Percentiles rank a stretch among this genome's conserved stretches.
phyloP scores from a whole-genome alignment of 495 filamentous ascomycete species.

The Aspergillus ostianus region DNA sequence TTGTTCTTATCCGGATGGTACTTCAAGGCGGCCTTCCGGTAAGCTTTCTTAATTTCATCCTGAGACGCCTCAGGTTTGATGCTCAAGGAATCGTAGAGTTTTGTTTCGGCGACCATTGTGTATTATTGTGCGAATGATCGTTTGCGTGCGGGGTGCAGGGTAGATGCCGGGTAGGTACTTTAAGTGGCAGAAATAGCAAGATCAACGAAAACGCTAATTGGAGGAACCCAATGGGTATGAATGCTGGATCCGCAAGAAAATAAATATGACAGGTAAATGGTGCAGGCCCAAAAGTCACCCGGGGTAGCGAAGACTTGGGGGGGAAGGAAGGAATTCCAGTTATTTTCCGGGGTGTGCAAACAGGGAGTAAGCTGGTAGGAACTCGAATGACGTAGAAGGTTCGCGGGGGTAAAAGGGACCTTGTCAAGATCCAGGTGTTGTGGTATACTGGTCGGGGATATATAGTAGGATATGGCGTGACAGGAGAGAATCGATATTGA shows the following conservation, averaged over 20 bases:
- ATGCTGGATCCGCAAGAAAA: background rate
- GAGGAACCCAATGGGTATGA: slow-evolving; percentile 3
- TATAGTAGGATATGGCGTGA: background rate
- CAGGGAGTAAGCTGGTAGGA: slow-evolving; percentile 9
- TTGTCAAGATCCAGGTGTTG: background rate
- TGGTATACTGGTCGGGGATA: background rate
- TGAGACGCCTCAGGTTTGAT: slow-evolving; percentile 76
- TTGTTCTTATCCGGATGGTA: slow-evolving; percentile 98
- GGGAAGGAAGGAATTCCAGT: background rate
- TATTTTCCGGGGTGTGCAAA: slow-evolving; percentile 1
- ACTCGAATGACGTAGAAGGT: slow-evolving; percentile 46
- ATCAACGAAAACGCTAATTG: slow-evolving; percentile 5
- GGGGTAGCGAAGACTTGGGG: no score
- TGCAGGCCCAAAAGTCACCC: background rate
- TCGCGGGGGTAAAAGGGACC: slow-evolving; percentile 14
- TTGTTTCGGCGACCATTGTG: slow-evolving; percentile 83
- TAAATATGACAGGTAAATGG: background rate
- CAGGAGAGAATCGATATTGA: background rate
- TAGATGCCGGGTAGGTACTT: slow-evolving; percentile 10
- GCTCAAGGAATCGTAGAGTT: slow-evolving; percentile 75
- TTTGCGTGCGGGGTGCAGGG: slow-evolving; percentile 1
- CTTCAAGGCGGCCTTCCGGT: slow-evolving; percentile 89
- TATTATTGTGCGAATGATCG: slow-evolving; percentile 1
- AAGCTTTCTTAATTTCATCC: slow-evolving; percentile 97
- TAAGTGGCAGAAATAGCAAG: slow-evolving; percentile 1